Conservation (phyloP, 177 flowering plant species). For the Vitis hybrid region DNA sequence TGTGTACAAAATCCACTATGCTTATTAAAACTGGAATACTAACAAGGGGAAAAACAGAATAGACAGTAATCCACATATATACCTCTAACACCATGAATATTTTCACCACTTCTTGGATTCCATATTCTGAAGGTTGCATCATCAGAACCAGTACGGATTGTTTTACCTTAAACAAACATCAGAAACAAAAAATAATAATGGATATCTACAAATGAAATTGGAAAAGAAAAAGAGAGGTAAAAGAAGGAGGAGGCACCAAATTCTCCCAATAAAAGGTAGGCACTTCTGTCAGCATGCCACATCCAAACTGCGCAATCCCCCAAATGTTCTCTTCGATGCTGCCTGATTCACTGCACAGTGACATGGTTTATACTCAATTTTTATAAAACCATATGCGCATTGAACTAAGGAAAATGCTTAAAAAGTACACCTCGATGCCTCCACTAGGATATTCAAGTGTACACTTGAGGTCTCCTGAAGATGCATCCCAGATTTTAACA, state of each 20-base stretch:
- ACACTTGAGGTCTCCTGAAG: constrained; percentile 54
- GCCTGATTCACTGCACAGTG: constrained; percentile 76
- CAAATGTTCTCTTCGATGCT: constrained; percentile 93
- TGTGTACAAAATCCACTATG: no score
- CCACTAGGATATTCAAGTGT: constrained; percentile 78
- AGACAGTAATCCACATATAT: constrained; percentile 9
- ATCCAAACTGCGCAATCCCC: constrained; percentile 81
- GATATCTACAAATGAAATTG: background rate
- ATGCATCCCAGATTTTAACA: constrained; percentile 69
- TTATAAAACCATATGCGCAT: background rate
- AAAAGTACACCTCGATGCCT: constrained; percentile 72
- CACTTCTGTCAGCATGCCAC: constrained; percentile 91
- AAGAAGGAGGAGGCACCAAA: no score
- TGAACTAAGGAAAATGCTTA: background rate
- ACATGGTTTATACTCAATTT: background rate
- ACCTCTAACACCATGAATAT: constrained; percentile 72
- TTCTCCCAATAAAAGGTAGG: constrained; percentile 28
- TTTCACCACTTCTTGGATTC: constrained; percentile 84
- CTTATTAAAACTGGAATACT: no score
- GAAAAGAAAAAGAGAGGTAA: no score
- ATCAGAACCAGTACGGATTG: constrained; percentile 82
- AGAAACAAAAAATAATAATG: background rate
- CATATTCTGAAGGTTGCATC: constrained; percentile 88
- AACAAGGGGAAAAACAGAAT: no score
- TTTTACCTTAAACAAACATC: constrained; percentile 54